Conservation (phyloP, 176 grass and related monocot species). For the Bothriochloa decipiens region DNA sequence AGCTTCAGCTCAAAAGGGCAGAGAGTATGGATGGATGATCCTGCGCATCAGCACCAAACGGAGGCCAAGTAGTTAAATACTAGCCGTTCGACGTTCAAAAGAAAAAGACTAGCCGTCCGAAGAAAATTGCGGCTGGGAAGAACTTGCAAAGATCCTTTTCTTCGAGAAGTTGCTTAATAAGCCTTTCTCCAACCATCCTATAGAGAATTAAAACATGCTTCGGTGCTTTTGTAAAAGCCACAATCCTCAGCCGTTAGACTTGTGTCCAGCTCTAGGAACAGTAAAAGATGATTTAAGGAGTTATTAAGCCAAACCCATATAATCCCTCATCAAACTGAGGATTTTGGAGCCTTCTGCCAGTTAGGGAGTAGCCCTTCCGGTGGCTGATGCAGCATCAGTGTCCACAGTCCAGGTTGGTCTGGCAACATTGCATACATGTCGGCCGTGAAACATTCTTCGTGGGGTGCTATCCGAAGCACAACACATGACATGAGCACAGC, state of each 20-base stretch:
- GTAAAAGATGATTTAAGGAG: background rate
- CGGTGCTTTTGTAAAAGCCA: too few relatives aligned
- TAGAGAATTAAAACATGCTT: conserved; percentile 10
- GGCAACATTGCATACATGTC: conserved; percentile 5
- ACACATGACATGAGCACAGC: background rate
- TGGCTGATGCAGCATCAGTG: conserved; percentile 35
- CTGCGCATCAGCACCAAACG: too few relatives aligned
- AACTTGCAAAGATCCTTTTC: background rate
- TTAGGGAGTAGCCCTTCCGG: conserved; percentile 16
- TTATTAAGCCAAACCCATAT: background rate
- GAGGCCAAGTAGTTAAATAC: background rate
- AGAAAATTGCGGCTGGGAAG: background rate
- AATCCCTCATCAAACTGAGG: conserved; percentile 15
- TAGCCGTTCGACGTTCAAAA: background rate
- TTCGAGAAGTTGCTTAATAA: background rate
- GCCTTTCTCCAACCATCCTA: background rate
- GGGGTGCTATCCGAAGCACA: background rate
- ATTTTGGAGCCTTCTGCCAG: conserved; percentile 21
- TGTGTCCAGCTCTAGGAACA: too few relatives aligned
- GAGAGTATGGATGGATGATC: too few relatives aligned
- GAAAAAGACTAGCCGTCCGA: background rate
- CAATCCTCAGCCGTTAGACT: too few relatives aligned
- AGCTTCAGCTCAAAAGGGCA: background rate
- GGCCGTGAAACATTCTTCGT: background rate
- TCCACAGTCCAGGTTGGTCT: background rate